Conservation (phyloP, 106 monocot genomes). For the Allium cepa region DNA sequence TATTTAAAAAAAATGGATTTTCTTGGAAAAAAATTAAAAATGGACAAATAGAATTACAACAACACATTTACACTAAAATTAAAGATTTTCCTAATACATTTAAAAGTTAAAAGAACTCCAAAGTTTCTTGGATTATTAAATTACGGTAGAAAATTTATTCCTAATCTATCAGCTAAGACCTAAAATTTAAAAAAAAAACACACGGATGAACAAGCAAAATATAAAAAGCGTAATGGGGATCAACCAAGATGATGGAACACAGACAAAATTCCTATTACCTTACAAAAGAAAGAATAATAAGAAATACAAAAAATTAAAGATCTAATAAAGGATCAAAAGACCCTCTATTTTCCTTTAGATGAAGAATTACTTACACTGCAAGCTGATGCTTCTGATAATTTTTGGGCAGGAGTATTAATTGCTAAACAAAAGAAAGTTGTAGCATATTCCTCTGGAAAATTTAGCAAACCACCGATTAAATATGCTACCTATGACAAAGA, state of each 20-base stretch:
- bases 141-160: conserved; percentile 2
- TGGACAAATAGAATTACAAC: background rate
- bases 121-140: conserved; percentile 3
- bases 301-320: conserved; percentile 1
- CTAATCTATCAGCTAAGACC: background rate
- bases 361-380: no score
- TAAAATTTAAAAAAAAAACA: background rate
- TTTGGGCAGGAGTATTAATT: no score
- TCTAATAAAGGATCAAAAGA: background rate
- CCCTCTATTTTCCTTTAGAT: background rate
- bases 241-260: conserved; percentile 7
- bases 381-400: no score
- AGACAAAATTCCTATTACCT: background rate
- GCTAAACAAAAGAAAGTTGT: no score
- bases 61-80: background rate
- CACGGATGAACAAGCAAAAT: background rate
- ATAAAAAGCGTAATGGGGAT: background rate
- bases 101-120: background rate
- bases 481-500: conserved; percentile 5
- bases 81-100: background rate
- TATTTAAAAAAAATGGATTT: background rate
- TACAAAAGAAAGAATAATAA: background rate
- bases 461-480: background rate
- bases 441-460: background rate
- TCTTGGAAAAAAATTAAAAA: background rate